These are phyloP conservation scores for Lactuca sativa DNA, from an alignment of 129 eudicot species.

Conservation along the genomic window DNA sequence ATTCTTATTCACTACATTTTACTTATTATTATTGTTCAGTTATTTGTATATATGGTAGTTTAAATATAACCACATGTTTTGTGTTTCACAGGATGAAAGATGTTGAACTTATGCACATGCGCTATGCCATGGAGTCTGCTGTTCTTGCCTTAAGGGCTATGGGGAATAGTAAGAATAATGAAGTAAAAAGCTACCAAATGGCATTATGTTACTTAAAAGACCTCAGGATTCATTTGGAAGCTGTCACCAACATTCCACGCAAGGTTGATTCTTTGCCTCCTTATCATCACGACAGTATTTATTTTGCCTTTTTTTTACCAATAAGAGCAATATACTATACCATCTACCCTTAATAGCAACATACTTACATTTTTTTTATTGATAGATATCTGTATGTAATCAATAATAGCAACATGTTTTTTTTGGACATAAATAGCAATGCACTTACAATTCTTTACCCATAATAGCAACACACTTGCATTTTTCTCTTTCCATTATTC, in stretches of 20 bases:
- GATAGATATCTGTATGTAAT: no score
- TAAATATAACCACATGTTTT: background rate
- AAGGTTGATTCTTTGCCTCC: constrained; percentile 50
- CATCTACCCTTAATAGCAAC: no score
- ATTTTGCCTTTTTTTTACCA: no score
- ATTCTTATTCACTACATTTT: background rate
- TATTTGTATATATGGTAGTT: constrained; percentile 3
- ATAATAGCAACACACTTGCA: no score
- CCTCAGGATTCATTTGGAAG: constrained; percentile 79
- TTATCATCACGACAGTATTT: background rate
- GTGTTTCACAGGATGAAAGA: constrained; percentile 75
- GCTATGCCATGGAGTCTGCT: constrained; percentile 89
- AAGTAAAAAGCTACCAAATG: constrained; percentile 48
- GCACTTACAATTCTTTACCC: no score
- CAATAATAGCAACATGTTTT: no score
- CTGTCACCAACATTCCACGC: constrained; percentile 70
- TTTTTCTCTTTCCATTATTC: no score
- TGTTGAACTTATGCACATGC: constrained; percentile 97
- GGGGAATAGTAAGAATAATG: constrained; percentile 65
- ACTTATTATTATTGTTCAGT: background rate
- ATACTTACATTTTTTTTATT: no score
- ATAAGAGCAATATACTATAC: no score
- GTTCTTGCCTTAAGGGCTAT: constrained; percentile 77
- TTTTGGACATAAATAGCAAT: no score
- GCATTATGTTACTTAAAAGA: constrained; percentile 62